Evolutionary conservation across 495 filamentous ascomycete genomes (phyloP), one percentile per base, ranked within the genome.

Genomic region (Neurospora sp.): DNA sequence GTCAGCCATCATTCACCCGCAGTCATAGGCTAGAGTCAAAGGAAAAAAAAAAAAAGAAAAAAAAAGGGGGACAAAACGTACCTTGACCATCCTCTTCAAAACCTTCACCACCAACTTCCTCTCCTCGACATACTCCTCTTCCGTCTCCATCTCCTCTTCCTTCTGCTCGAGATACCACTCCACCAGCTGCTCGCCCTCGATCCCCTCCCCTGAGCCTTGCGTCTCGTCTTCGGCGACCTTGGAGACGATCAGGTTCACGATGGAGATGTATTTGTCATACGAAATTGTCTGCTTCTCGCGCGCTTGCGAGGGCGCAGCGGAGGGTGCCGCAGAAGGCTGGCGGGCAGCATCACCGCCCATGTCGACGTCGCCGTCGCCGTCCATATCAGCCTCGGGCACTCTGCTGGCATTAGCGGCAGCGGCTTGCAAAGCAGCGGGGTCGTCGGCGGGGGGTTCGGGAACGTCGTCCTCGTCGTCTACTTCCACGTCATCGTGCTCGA

Each of bases 401-500:
- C 38, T 37, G 12, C 44, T 72, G 71, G 31, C 80, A 82, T 71
- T 81, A 75, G 79, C 81, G 59, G 81, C 80, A 10, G 85, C 82
- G 4, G 83, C 84, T 14, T 78, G 73, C 14, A 84, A 78, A 59
- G 73, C 75, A 3, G 76, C 78, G 39, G 80, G 75, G 70, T 83
- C 81, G 71, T 85, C 76, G 41, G 76, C 71, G 20, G 75, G 71
- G 8, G 73, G 80, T 16, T 87, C 85, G 72, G 71, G 27, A 71
- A 79, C 85, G 8, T 92, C 89, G 31, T 92, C 91, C 40, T 93
- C 92, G 38, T 97, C 95, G 16, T 98, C 94, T 42, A 99, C 92
- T 79, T 98, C 96, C 16, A 99, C 91, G 74, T 99, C 96, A 76
- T 99, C 96, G 76, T 97, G 96, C 81, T 99, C 96, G 20, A 99